Evolutionary conservation across 345 rosid genomes (phyloP), one percentile per base, ranked within the genome.

Genomic region (Clausena lansium): DNA sequence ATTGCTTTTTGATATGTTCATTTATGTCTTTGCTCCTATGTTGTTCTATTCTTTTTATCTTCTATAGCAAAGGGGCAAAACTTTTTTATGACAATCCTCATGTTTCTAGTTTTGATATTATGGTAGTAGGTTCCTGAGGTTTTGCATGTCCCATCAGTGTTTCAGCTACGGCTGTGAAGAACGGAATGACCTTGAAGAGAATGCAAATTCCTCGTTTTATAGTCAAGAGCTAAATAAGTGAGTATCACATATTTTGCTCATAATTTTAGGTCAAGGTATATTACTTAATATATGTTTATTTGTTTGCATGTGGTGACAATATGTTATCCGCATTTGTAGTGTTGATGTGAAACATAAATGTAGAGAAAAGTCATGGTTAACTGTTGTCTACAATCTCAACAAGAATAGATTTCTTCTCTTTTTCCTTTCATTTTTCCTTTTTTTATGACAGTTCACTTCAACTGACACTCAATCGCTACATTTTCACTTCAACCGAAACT

Each of bases 81-180:
- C 58, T 72, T 11, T 32, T 17, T 35, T 30, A 57, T 35, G 17
- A 6, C 2, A 24, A 13, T 8, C 15, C 24, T n/a, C 38, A 6
- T 22, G 24, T 63, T 72, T 25, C 66, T 25, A 36, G 67, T 54
- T 64, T 57, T 64, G 47, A 52, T 30, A 32, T 38, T 65, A 17
- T 41, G 77, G 1, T 75, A 60, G 33, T 65, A 30, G 61, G 75
- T 35, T 27, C 76, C 52, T 63, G 35, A 70, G 79, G 30, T n/a
- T 35, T 63, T 69, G 45, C 27, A 27, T 61, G 22, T 52, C 22
- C 50, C 22, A 4, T 25, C 50, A 33, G 24, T 33, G 75, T 74
- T 80, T 75, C 78, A 68, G 71, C 32, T 61, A 25, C 15, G 52
- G 38, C 28, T 30, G 9, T 75, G 76, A 70, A 36, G 82, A 70